Percentiles rank a stretch among this genome's conserved stretches.
These are phyloP conservation scores for Hyparrhenia diplandra DNA, from an alignment of 176 grass and related monocot genomes.

Conservation along the genomic window DNA sequence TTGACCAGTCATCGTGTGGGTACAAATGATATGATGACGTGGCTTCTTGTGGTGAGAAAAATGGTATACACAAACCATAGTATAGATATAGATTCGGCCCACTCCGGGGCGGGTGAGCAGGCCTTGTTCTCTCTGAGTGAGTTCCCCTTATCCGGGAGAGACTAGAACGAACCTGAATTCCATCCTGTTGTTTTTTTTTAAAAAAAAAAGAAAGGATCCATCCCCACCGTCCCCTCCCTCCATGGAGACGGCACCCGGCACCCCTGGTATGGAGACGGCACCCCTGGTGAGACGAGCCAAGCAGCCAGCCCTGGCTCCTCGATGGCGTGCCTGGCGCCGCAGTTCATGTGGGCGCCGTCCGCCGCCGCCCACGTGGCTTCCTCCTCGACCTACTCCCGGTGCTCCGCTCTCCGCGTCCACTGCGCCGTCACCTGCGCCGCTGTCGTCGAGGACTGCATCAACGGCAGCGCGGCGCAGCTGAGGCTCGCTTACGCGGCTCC, in stretches of 20 bases:
- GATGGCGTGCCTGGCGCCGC: constrained; percentile 48
- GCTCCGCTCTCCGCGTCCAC: constrained; percentile 33
- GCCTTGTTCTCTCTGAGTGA: no score
- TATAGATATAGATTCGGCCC: no score
- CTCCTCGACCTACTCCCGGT: constrained; percentile 12
- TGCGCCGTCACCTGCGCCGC: constrained; percentile 20
- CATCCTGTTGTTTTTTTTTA: no score
- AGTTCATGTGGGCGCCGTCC: constrained; percentile 38
- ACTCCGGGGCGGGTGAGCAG: no score
- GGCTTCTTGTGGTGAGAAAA: no score
- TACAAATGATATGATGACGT: no score
- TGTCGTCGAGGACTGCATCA: neutral
- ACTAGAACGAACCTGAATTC: neutral
- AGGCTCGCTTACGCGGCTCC: constrained; percentile 14
- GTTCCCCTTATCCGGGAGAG: constrained; percentile 34
- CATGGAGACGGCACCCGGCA: no score
- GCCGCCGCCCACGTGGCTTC: constrained; percentile 4
- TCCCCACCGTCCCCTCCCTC: neutral
- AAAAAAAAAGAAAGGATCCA: no score
- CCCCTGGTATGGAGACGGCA: constrained; percentile 29
- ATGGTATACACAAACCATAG: no score
- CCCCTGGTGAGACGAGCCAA: constrained; percentile 12
- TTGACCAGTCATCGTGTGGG: no score
- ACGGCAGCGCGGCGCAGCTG: neutral
- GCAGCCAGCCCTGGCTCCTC: neutral